Evolutionary conservation across 2,329 filamentous ascomycete genomes (phyloP).

Genomic region (Aureobasidium sp.): DNA sequence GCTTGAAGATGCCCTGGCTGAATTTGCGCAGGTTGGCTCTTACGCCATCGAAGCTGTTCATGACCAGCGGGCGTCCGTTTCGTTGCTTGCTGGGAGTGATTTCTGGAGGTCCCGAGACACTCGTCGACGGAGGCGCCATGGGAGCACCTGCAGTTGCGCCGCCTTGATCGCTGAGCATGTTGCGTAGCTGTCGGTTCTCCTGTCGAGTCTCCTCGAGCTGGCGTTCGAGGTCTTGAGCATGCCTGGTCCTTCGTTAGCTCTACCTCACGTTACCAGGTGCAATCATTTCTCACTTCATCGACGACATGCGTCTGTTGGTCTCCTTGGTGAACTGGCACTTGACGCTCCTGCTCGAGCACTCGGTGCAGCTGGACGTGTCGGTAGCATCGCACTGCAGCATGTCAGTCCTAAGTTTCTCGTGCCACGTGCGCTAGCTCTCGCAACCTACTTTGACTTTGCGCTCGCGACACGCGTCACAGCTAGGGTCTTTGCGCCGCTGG

Average conservation of each 20-base stretch:
- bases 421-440: neutral
- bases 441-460: slow-evolving; percentile 56
- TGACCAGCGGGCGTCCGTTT: slow-evolving; percentile 52
- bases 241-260: slow-evolving; percentile 37
- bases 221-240: slow-evolving; percentile 93
- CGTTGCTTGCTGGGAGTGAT: slow-evolving; percentile 43
- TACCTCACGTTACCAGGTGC: neutral
- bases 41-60: slow-evolving; percentile 65
- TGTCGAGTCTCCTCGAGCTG: slow-evolving; percentile 74
- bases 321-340: slow-evolving; percentile 99
- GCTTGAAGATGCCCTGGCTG: slow-evolving; percentile 72
- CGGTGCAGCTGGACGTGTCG: slow-evolving; percentile 90
- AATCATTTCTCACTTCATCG: slow-evolving; percentile 70
- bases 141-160: neutral
- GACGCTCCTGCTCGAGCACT: slow-evolving; percentile 92
- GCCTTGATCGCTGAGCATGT: slow-evolving; percentile 47
- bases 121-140: neutral
- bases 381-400: slow-evolving; percentile 76
- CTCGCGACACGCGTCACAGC: slow-evolving; percentile 93
- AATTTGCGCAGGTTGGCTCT: slow-evolving; percentile 65
- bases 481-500: slow-evolving; percentile 91
- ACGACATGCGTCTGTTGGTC: slow-evolving; percentile 97
- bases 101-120: neutral
- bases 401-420: slow-evolving; percentile 9
- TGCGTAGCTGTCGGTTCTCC: slow-evolving; percentile 68